Base-by-base conservation (phyloP, 805 yeast species). In the Metschnikowia matae region DNA sequence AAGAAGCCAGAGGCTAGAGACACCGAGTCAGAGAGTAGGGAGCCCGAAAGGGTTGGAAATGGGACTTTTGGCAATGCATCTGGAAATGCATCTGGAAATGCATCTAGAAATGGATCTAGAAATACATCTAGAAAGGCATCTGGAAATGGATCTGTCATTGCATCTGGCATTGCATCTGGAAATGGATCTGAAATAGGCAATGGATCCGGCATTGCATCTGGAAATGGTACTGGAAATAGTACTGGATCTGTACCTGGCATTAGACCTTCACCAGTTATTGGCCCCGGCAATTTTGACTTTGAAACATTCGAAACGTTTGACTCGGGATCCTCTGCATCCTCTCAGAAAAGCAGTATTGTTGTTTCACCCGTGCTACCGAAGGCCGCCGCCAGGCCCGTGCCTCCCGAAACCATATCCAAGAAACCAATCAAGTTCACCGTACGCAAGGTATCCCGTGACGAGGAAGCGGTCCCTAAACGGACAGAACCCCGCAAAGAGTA, bases 361-460 rank as follows among this genome's bases (percentile, higher is more conserved):
- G 41, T 43, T 11, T 48, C 53, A 7, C 53, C 53, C 14, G 48
- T 48, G 26, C 51, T 48, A 50, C 48, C 53, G 53, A 38, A 31
- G 14, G 29, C 46, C 36, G 52, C 49, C 17, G 39, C 57, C 18
- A 51, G 39, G 17, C 39, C 34, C 32, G 45, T 38, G 17, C 38
- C 38, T 29, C 29, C 20, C n/a, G 49, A 39, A 6, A 18, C 20
- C 4, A 33, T 35, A 13, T 31, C 46, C 32, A 54, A 48, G 21
- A 58, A 58, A 36, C 61, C 61, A 13, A 46, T 58, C 35, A 56
- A 56, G 17, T 58, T 58, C 49, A 58, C 61, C 3, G 61, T 58
- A n/a, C 50, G 61, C 20, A 56, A 56, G 36, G 58, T 56, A n/a
- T 56, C 58, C 5, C 51, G 60, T 17, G 60, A 58, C 23, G 50